Evolutionary conservation across 1,139 yeast species (phyloP).

Genomic region (Diutina ranongensis): DNA sequence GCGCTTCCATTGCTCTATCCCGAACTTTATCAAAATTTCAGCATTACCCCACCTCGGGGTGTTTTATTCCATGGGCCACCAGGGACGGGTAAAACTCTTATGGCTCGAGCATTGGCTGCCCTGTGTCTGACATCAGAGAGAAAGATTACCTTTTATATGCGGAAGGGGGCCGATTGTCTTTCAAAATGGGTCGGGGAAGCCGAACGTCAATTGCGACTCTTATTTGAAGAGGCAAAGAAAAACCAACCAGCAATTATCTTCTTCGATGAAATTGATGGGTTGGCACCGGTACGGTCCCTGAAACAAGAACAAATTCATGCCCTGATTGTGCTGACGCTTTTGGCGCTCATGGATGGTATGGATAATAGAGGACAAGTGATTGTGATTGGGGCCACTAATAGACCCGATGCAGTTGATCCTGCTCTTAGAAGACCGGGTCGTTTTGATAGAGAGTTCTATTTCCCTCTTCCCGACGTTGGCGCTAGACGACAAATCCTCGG

Average conservation of each 20-base stretch:
- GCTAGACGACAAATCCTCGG: conserved; percentile 70
- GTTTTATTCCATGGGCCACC: conserved; percentile 99
- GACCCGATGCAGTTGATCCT: conserved; percentile 97
- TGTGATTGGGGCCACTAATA: conserved; percentile 94
- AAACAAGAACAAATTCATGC: conserved; percentile 98
- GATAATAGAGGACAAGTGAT: conserved; percentile 94
- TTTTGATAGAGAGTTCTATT: conserved; percentile 92
- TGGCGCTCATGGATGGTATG: conserved; percentile 99
- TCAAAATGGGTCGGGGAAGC: conserved; percentile 99
- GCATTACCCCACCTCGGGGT: conserved; percentile 94
- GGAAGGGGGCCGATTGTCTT: conserved; percentile 96
- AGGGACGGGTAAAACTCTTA: conserved; percentile 96
- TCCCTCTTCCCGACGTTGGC: conserved; percentile 78
- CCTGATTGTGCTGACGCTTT: conserved; percentile 84
- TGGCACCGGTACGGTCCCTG: conserved; percentile 94
- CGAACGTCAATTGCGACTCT: conserved; percentile 78
- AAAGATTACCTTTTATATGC: conserved; percentile 92
- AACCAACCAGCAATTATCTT: conserved; percentile 94
- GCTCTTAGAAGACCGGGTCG: conserved; percentile 96
- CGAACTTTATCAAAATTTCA: conserved; percentile 81
- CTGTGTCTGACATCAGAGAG: conserved; percentile 75
- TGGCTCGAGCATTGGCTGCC: conserved; percentile 97
- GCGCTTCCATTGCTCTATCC: conserved; percentile 89
- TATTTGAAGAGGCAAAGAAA: conserved; percentile 92
- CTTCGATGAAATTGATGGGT: conserved; percentile 95